Percentiles rank a stretch among this genome's conserved stretches.
phyloP scores from a whole-genome alignment of 805 yeast species.

The Metschnikowia anglica region DNA sequence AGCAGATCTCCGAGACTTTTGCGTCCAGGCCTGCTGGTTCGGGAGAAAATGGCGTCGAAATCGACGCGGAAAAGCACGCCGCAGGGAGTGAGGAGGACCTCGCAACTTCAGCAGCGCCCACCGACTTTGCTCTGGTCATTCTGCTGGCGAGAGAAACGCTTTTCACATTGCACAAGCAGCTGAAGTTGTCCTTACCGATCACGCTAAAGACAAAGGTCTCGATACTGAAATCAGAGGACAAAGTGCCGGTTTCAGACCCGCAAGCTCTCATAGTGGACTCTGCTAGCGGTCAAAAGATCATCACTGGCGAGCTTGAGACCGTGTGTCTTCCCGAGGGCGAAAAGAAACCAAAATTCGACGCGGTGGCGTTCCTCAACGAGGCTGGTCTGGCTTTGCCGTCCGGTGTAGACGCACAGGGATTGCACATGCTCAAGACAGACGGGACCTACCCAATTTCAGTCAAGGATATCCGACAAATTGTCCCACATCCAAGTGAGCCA shows the following conservation, averaged over 20 bases:
- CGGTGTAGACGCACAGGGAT: constrained; percentile 11
- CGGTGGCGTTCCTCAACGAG: constrained; percentile 11
- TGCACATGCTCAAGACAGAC: constrained; percentile 2
- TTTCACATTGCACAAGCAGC: constrained; percentile 37
- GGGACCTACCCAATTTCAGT: background rate
- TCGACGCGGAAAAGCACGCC: background rate
- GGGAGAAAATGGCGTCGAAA: constrained; percentile 6
- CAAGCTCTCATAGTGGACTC: constrained; percentile 7
- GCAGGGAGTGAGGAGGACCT: constrained; percentile 1
- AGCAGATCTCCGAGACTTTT: constrained; percentile 43
- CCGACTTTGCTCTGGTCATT: background rate
- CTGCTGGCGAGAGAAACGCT: constrained; percentile 32
- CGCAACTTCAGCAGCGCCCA: background rate
- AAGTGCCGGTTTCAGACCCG: background rate
- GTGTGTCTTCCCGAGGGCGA: constrained; percentile 7
- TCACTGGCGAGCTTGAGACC: constrained; percentile 5
- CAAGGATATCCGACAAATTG: constrained; percentile 1
- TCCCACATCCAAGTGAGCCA: constrained; percentile 18
- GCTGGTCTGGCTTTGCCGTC: constrained; percentile 4
- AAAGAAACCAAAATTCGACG: background rate
- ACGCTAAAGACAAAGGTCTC: constrained; percentile 17
- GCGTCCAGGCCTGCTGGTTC: constrained; percentile 1
- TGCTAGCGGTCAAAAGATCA: background rate
- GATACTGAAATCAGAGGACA: constrained; percentile 12
- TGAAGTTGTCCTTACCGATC: constrained; percentile 26